These are phyloP conservation scores for Phytophthora foliorum DNA, from an alignment of 352 stramenopile species.

Conservation along the genomic window DNA sequence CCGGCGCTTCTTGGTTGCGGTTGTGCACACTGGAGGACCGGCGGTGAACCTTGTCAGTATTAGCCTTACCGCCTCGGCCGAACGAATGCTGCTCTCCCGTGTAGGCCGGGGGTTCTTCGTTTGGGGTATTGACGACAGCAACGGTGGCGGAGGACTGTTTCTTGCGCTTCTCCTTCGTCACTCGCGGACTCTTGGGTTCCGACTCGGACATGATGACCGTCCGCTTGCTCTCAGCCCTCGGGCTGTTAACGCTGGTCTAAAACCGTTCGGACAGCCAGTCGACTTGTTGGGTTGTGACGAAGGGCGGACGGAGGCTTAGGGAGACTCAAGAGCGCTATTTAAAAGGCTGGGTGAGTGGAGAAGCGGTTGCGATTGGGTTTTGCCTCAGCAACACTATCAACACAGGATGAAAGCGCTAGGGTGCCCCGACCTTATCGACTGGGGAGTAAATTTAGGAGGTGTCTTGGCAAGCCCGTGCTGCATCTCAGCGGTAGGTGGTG, in stretches of 20 bases:
- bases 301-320: neutral
- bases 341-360: conserved; percentile 1
- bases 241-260: conserved; percentile 10
- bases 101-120: conserved; percentile 25
- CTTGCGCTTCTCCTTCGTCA: conserved; percentile 43
- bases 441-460: conserved; percentile 9
- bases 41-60: conserved; percentile 29
- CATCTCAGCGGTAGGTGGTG: neutral
- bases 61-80: conserved; percentile 21
- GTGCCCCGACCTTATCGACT: conserved; percentile 5
- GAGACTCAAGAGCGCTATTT: conserved; percentile 5
- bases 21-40: conserved; percentile 21
- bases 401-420: conserved; percentile 6
- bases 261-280: conserved; percentile 4
- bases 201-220: conserved; percentile 30
- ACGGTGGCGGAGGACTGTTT: conserved; percentile 46
- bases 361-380: conserved; percentile 10
- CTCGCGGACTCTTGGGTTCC: conserved; percentile 34
- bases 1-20: conserved; percentile 11
- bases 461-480: neutral
- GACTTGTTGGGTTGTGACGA: conserved; percentile 32
- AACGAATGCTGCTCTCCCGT: conserved; percentile 36
- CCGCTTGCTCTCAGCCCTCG: conserved; percentile 4
- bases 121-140: conserved; percentile 41
- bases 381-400: conserved; percentile 13